A percentile compares a stretch with the other conserved stretches of the same genome.
Evolutionary conservation across 2,329 filamentous ascomycete genomes (phyloP).

Genomic region (Coniochaeta sp.): DNA sequence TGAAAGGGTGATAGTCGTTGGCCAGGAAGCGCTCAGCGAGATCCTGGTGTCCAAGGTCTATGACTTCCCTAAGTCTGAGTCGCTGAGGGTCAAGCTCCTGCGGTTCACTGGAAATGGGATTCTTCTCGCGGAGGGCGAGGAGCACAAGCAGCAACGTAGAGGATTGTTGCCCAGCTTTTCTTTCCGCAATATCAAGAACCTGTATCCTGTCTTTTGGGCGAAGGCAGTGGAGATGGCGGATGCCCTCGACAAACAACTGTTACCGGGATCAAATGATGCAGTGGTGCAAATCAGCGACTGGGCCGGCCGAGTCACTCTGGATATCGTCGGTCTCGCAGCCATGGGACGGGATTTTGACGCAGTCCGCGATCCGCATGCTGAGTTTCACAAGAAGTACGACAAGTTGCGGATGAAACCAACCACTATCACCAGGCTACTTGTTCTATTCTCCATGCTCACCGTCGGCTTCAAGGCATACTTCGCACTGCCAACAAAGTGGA

Average conservation of each 20-base stretch:
- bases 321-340: slow-evolving; percentile 67
- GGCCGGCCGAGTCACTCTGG: slow-evolving; percentile 61
- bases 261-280: slow-evolving; percentile 18
- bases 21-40: slow-evolving; percentile 50
- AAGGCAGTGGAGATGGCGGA: slow-evolving; percentile 13
- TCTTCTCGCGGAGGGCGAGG: slow-evolving; percentile 77
- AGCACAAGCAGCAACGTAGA: slow-evolving; percentile 76
- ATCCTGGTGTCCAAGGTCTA: slow-evolving; percentile 62
- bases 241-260: no score
- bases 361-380: slow-evolving; percentile 41
- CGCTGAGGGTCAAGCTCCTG: slow-evolving; percentile 20
- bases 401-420: slow-evolving; percentile 24
- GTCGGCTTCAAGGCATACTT: no score
- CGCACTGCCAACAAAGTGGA: no score
- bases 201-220: slow-evolving; percentile 77
- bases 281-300: slow-evolving; percentile 53
- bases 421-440: no score
- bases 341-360: slow-evolving; percentile 65
- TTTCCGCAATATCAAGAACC: slow-evolving; percentile 77
- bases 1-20: no score
- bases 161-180: slow-evolving; percentile 75
- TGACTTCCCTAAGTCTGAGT: slow-evolving; percentile 60
- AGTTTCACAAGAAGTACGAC: slow-evolving; percentile 23
- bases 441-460: no score
- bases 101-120: slow-evolving; percentile 59